A percentile compares a stretch with the other conserved stretches of the same genome.
Conservation (phyloP, 2,329 filamentous ascomycete genomes). For the Fusarium sacchari region DNA sequence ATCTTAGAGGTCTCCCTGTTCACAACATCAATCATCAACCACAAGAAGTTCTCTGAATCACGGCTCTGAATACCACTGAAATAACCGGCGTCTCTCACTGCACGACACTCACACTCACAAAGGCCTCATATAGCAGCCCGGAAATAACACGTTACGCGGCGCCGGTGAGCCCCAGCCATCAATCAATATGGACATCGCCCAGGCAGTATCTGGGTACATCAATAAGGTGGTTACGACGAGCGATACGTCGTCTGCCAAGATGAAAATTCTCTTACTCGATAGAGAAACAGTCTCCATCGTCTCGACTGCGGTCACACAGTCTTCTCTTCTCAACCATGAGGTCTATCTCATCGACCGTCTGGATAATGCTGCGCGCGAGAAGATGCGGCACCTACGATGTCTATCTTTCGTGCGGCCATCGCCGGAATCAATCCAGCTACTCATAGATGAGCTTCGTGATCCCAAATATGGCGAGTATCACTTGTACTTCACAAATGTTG, state of each 20-base stretch:
- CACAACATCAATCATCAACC: constrained; percentile 13
- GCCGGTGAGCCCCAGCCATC: constrained; percentile 31
- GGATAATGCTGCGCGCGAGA: constrained; percentile 89
- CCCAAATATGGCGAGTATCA: constrained; percentile 98
- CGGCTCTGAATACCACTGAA: not conserved
- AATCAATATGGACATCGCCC: constrained; percentile 87
- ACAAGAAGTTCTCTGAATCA: not conserved
- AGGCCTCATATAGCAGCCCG: not conserved
- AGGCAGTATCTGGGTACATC: constrained; percentile 94
- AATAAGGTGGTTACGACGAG: constrained; percentile 85
- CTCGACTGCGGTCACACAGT: constrained; percentile 95
- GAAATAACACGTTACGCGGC: constrained; percentile 14
- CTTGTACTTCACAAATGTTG: constrained; percentile 96
- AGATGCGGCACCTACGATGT: constrained; percentile 97
- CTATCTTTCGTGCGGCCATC: constrained; percentile 93
- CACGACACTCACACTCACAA: not conserved
- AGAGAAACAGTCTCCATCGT: constrained; percentile 93
- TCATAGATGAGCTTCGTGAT: constrained; percentile 95
- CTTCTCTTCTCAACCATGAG: constrained; percentile 92
- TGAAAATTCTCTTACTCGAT: constrained; percentile 97
- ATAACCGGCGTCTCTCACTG: not conserved
- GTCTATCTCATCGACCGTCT: constrained; percentile 97
- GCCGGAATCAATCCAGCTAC: constrained; percentile 87
- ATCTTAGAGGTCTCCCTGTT: constrained; percentile 21
- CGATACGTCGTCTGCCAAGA: constrained; percentile 84